phyloP scores from a whole-genome alignment of 345 rosid genomes.

The Punica granatum region DNA sequence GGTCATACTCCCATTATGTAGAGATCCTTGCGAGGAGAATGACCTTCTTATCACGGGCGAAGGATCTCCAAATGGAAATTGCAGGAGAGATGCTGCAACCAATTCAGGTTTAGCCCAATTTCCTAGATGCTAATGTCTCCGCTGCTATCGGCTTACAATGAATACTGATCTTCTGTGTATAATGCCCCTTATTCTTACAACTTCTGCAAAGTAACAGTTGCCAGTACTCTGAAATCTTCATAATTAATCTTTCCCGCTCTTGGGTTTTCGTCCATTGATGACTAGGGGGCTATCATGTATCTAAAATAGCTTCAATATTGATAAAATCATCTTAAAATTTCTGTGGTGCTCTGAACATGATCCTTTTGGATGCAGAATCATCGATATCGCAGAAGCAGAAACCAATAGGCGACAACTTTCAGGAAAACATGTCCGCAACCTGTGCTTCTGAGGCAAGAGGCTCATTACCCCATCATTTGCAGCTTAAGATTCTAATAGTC shows the following conservation, averaged over 20 bases:
- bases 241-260: background rate
- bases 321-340: background rate
- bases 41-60: constrained; percentile 26
- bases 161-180: background rate
- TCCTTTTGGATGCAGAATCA: constrained; percentile 19
- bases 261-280: too few relatives aligned
- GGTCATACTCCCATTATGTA: background rate
- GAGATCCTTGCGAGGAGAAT: constrained; percentile 24
- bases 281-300: background rate
- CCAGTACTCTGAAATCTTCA: background rate
- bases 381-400: constrained; percentile 20
- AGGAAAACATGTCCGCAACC: constrained; percentile 23
- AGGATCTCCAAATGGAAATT: constrained; percentile 22
- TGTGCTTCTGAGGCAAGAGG: constrained; percentile 37
- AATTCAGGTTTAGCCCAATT: constrained; percentile 32
- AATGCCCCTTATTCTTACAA: background rate
- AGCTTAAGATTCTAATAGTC: background rate
- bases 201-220: too few relatives aligned
- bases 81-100: constrained; percentile 23
- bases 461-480: background rate
- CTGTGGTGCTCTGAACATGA: background rate
- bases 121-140: background rate
- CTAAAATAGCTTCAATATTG: background rate
- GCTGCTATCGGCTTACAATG: background rate
- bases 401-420: constrained; percentile 21